Evolutionary conservation across 2,329 filamentous ascomycete species (phyloP), one percentile per base, ranked within the genome.

Genomic region (Cytospora mali): DNA sequence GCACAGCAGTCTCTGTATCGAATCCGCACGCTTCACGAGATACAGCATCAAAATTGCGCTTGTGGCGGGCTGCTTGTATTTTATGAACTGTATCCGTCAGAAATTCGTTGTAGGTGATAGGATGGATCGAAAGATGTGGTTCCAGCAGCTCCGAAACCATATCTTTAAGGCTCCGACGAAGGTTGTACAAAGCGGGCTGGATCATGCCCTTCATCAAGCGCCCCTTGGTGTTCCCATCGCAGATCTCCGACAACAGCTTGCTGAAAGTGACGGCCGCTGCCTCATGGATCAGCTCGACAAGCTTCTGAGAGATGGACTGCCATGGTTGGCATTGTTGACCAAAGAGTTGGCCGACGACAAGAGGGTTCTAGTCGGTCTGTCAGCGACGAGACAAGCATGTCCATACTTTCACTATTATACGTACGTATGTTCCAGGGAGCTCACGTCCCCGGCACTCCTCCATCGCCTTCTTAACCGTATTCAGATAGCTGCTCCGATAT

Each of bases 51-150:
- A 68, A 70, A 0, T 65, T 57, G 11, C 66, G 64, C 46, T 68
- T 59, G 28, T 71, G 68, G 10, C 70, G 69, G 25, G 63, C 9
- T 0, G 58, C 63, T 53, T 71, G 69, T 3, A 65, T 69, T 1
- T 67, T 7, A 27, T 70, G 67, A 2, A 71, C 69, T 1, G 48
- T 62, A 4, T 64, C 48, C 1, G 68, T 69, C 3, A 71, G 64
- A 33, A 67, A 69, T 27, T 71, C 66, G 25, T 70, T 71, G 58
- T 71, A 71, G 2, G 69, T 71, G 62, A 71, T 71, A 6, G 69
- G 70, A 49, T 71, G 69, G 3, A 68, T 65, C 1, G 68, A 68
- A 2, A 69, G 28, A 46, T 71, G 70, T n/a, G 69, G 67, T 39
- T 67, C 58, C 39, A 71, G 33, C 6, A 71, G 58, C 31, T 71